Base-by-base conservation (phyloP, 331 rosid species). In the Rhamnella rubrinervis region DNA sequence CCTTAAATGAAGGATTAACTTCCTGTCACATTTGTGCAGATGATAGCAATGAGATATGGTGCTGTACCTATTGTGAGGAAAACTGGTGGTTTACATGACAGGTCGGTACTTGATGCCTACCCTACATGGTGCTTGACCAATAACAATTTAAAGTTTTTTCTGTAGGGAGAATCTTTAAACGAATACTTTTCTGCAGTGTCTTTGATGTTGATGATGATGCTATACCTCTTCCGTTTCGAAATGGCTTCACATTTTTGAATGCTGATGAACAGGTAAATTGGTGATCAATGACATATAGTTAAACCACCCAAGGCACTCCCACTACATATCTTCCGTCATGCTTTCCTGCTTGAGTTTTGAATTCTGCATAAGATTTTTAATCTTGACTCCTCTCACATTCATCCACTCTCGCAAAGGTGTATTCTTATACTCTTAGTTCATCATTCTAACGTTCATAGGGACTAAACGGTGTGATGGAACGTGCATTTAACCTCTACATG, bases 31-130 rank as follows among this genome's bases (percentile, higher is more conserved):
- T 75, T 74, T 61, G 39, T 59, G 75, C 85, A 95, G 97, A 91
- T 91, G 99, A 95, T 95, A 83, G 83, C 99, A 70, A 95, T 95
- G 99, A 89, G 93, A 85, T 95, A 89, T 57, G 97, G 99, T 76
- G 77, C 90, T 52, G 65, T 95, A 80, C 99, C 99, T 55, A 91
- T 95, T 66, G 96, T 17, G 60, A 83, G 99, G 79, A 87, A 87
- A 95, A 95, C 97, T 1, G 99, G 99, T 66, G 99, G 97, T 66
- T 87, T 91, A 40, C 88, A 91, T 79, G 99, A 95, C 86, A 95
- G 97, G 99, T 95, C 73, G 55, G 82, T 66, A 39, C 47, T 64
- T 44, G 1, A 50, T 53, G 62, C 63, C 37, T 46, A 37, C 55
- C 77, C 60, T 60, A 57, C 35, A 21, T 73, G 21, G 64, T 61